Evolutionary conservation across 495 filamentous ascomycete genomes (phyloP), one percentile per base, ranked within the genome.

Genomic region (Astrothelium subdiscretum): DNA sequence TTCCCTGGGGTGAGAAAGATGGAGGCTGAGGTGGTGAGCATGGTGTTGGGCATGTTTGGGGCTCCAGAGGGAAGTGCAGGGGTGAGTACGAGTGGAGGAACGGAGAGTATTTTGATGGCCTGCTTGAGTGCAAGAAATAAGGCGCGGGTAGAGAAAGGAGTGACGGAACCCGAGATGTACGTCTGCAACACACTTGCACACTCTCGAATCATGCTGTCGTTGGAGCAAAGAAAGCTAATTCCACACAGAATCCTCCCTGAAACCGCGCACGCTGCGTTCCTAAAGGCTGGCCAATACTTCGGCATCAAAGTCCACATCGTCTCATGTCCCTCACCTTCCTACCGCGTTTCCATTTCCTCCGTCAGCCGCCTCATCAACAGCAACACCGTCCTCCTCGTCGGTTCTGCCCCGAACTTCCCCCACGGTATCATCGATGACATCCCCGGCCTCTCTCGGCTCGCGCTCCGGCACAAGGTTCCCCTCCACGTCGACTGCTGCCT

Each of bases 381-480:
- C 67, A 97, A 99, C 78, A 99, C 94, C n/a, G 79, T 97, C 61
- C 79, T 99, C 44, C 86, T 99, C 32, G 92, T 97, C 58, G 94
- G 95, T 15, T 95, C 90, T 0, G 91, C 95, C 0, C 94, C 94
- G 8, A 97, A 96, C 74, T 99, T 96, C 77, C 94, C 94, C 43
- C 95, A 99, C 70, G 94, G 94, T 58, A 95, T 97, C 70, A 90
- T 97, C 66, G 94, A 98, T 72, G 90, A 98, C 72, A 97, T 98
- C 63, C 71, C 87, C 2, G 81, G 83, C 31, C 82, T 98, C 40
- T 96, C 91, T 48, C 88, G 86, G 51, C 82, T 99, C 13, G 95
- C 94, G 0, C 71, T 88, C 12, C 83, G 83, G 68, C 84, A 86
- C 48, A 85, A 84, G 67, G 78, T 96, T 24, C 92, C 92, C 1